These are phyloP conservation scores for Tinospora cordifolia DNA, from an alignment of 164 flowering plant genomes.

Conservation along the genomic window DNA sequence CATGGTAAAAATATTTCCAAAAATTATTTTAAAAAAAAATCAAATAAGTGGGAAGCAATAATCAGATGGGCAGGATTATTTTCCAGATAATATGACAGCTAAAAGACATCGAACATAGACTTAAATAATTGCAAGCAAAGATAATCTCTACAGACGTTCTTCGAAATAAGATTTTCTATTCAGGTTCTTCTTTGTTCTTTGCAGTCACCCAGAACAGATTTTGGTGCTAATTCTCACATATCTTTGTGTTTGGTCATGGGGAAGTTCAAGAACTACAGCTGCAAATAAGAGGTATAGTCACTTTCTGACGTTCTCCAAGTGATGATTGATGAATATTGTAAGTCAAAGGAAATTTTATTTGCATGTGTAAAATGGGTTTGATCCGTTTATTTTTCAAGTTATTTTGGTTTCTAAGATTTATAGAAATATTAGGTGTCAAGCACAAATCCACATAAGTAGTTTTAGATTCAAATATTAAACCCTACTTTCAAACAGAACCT, in stretches of 20 bases:
- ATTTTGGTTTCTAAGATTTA: neutral
- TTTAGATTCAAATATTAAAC: too few species aligned
- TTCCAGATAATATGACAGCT: too few species aligned
- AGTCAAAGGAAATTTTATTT: neutral
- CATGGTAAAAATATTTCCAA: neutral
- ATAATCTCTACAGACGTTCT: neutral
- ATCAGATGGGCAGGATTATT: too few species aligned
- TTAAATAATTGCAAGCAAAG: neutral
- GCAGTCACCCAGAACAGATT: too few species aligned
- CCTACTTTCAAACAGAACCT: neutral
- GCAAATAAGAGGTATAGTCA: constrained; percentile 21
- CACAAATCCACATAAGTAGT: neutral
- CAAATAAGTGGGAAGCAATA: too few species aligned
- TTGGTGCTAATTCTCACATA: neutral
- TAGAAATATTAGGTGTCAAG: neutral
- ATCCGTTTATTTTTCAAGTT: neutral
- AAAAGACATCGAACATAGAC: neutral
- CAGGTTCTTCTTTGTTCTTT: too few species aligned
- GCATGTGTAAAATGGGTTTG: neutral
- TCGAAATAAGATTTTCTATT: too few species aligned
- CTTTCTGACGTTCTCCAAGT: neutral
- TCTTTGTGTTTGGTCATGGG: constrained; percentile 12
- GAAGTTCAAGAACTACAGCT: constrained; percentile 30
- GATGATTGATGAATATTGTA: neutral
- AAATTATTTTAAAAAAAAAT: neutral